Conservation (phyloP, 139 green algal genomes). For the Klebsormidium nitens region DNA sequence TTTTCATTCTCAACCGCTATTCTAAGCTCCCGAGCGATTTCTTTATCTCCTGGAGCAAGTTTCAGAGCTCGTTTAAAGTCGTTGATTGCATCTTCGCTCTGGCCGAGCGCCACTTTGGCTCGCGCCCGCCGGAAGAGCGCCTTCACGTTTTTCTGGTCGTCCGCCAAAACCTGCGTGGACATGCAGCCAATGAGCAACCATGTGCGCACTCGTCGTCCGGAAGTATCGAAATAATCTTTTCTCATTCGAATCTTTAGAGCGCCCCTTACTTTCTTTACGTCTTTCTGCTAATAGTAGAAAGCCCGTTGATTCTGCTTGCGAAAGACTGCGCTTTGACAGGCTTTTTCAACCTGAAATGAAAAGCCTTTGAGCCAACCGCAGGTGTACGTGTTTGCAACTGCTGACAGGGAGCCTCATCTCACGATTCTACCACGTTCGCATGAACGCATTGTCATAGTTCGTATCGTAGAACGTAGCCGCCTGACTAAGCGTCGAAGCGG, state of each 20-base stretch:
- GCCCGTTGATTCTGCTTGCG: neutral
- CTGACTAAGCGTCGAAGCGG: too few species aligned
- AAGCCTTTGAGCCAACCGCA: too few species aligned
- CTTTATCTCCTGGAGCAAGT: neutral
- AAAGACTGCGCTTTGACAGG: slow-evolving; percentile 2
- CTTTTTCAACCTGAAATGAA: too few species aligned
- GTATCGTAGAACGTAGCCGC: too few species aligned
- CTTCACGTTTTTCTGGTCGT: slow-evolving; percentile 3
- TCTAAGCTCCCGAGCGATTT: neutral
- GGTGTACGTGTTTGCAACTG: too few species aligned
- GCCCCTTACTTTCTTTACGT: neutral
- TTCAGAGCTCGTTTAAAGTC: neutral
- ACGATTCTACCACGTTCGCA: too few species aligned
- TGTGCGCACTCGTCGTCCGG: too few species aligned
- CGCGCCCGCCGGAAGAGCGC: slow-evolving; percentile 10
- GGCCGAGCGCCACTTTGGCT: neutral
- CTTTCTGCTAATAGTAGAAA: neutral
- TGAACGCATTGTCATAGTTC: too few species aligned
- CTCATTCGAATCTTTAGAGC: neutral
- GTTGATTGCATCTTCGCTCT: neutral
- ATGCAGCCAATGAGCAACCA: neutral
- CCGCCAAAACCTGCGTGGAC: slow-evolving; percentile 1
- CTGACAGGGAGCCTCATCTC: too few species aligned
- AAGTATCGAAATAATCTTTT: neutral
- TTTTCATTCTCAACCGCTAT: neutral